phyloP scores from a whole-genome alignment of 805 yeast species.

The Candida taoyuanica region DNA sequence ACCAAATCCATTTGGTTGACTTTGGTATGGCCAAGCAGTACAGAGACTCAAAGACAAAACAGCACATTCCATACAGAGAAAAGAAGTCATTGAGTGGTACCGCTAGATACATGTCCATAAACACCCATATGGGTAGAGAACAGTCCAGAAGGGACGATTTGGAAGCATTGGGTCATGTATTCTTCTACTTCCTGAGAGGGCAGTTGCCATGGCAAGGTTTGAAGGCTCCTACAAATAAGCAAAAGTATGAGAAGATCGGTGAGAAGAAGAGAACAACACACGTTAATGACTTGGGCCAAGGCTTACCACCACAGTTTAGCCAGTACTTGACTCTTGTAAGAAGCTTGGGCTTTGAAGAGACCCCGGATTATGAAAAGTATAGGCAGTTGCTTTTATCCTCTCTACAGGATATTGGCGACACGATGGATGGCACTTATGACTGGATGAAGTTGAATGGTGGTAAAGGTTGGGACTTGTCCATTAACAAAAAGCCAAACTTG shows the following conservation, averaged over 20 bases:
- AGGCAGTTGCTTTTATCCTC: slow-evolving; percentile 56
- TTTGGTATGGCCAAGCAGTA: slow-evolving; percentile 87
- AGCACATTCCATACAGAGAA: slow-evolving; percentile 79
- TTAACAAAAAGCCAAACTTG: slow-evolving; percentile 72
- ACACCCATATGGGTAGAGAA: slow-evolving; percentile 83
- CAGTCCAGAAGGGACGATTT: slow-evolving; percentile 81
- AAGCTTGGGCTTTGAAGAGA: slow-evolving; percentile 68
- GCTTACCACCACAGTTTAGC: slow-evolving; percentile 69
- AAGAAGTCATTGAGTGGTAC: slow-evolving; percentile 78
- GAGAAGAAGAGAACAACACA: slow-evolving; percentile 71
- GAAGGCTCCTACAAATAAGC: slow-evolving; percentile 80
- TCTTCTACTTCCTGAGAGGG: slow-evolving; percentile 73
- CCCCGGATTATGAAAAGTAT: slow-evolving; percentile 71
- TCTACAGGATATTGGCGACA: slow-evolving; percentile 51
- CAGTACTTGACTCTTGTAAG: slow-evolving; percentile 69
- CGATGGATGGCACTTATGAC: slow-evolving; percentile 67
- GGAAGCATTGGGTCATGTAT: slow-evolving; percentile 79
- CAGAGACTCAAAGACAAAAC: slow-evolving; percentile 74
- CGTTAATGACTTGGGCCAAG: slow-evolving; percentile 53
- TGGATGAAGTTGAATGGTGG: slow-evolving; percentile 81
- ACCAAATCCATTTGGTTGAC: slow-evolving; percentile 69
- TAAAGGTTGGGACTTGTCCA: slow-evolving; percentile 73
- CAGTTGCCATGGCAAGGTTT: slow-evolving; percentile 89
- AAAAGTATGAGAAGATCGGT: slow-evolving; percentile 80
- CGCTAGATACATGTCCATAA: slow-evolving; percentile 83